Base-by-base conservation (phyloP, 1,284 basidiomycete species). In the Peniophora sp. region DNA sequence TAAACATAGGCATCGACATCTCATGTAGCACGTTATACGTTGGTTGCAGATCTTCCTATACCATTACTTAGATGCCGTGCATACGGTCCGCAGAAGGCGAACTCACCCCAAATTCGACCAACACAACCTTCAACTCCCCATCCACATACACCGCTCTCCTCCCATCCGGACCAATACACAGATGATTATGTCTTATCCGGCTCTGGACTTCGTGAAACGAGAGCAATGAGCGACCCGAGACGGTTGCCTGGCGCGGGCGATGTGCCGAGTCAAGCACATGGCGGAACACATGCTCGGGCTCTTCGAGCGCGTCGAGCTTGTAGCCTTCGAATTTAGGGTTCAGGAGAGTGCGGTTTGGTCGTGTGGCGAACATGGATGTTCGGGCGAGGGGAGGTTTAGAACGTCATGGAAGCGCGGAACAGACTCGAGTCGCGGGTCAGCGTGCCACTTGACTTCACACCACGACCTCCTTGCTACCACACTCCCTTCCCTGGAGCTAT, bases 271-370 rank as follows among this genome's bases (percentile, higher is more conserved):
- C 27, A 8, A 88, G 71, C 15, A 64, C 62, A 62, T 75, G 76
- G 23, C 76, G 73, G 15, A 66, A 65, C 20, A 87, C 73, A 10
- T 69, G 67, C 11, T 78, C 67, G 24, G 82, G 77, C 57, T 83
- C 79, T 8, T 71, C 62, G 35, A 86, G 66, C 11, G 78, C 68
- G 52, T 81, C 73, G 36, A 93, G 74, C 61, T 81, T 89, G 67
- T 93, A 93, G 1, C 86, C 85, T 57, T 93, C 88, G 55, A 93
- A 93, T 57, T 85, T 87, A 2, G 86, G 80, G 58, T 92, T 92
- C n/a, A 88, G 66, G 3, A 92, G 72, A 34, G 66, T 55, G 24
- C 69, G 70, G 23, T 68, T 63, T 3, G 72, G 69, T 17, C 60
- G 57, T 53, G 76, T 74, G n/a, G 53, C 24, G 37, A 55, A 55